Evolutionary conservation across 768 basidiomycete species (phyloP), one percentile per base, ranked within the genome.

Genomic region (Termitomyces sp.): DNA sequence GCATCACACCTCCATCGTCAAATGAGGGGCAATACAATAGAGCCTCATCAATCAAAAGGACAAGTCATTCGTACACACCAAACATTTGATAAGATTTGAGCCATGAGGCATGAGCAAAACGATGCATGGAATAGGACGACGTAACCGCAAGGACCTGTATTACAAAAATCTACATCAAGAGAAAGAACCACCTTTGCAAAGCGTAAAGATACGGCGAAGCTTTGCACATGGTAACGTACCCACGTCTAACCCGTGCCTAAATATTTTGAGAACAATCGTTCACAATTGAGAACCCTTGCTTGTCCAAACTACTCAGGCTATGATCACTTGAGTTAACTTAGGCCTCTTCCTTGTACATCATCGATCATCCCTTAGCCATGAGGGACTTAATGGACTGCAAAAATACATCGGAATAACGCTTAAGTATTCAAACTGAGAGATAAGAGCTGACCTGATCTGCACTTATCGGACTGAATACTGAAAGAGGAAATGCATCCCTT

Each of bases 121-220:
- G 48, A 33, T 52, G 43, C 24, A 42, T n/a, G 22, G 3, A 3
- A 35, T 55, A 5, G 28, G 26, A 54, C 32, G 26, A 49, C 53
- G 53, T 57, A 32, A 52, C 35, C 16, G 33, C 24, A 36, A 24
- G 10, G 7, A 38, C 26, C 8, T 16, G 35, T 54, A 32, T 10
- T 16, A 53, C 35, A 18, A 36, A 7, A 1, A 51, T 38, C 28
- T 40, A 33, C 45, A 20, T 53, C 36, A 9, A 26, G 26, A 46
- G 47, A 58, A 47, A 45, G 38, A 47, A 40, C 6, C 18, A 8
- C 24, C 33, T 42, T 22, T 38, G 44, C n/a, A 57, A 53, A 47
- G 44, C 5, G 47, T 50, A 54, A 57, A 57, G 56, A 57, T 54
- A 56, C 26, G 30, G 33, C 45, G 57, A 61, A 58, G 51, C 28